Base-by-base conservation (phyloP, 345 rosid genomes). In the Nephelium lappaceum region DNA sequence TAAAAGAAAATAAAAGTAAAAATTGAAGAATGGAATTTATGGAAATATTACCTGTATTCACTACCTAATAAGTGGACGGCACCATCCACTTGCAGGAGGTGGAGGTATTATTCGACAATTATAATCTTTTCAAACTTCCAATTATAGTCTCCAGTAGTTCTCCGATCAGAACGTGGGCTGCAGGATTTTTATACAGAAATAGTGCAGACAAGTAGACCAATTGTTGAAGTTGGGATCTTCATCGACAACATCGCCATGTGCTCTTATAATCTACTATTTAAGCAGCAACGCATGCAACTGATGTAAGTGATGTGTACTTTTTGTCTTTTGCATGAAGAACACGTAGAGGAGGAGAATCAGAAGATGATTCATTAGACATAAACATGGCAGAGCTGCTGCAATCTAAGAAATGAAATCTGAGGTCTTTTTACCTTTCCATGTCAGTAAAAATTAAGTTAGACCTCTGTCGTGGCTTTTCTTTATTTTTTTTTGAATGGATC, bases 241-340 rank as follows among this genome's bases (percentile, higher is more conserved):
- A 63, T 21, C 16, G 14, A 14, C 36, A 60, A 53, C 21, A 53
- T 5, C 0, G 0, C 36, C 67, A 73, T 15, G 12, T 4, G 67
- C 24, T 23, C 31, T 21, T 21, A 39, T n/a, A 2, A 73, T 36
- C 21, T 39, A 0, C 67, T 15, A 23, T 51, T 12, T 16, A 23
- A 31, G 36, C 36, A 6, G 36, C 10, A 18, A 58, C 6, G 11
- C 21, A 3, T 19, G 25, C 8, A 3, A 60, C 24, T n/a, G 31
- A 16, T 5, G 3, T 6, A 9, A 73, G 23, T 23, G 11, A 43
- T 23, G 67, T 41, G 67, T 61, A 21, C 25, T 31, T 63, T 63
- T 71, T 63, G 77, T 58, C 69, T 53, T 43, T 62, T 42, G 58
- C 77, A 63, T 18, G 45, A 43, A 27, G 2, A 11, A 63, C 42